Evolutionary conservation across 2,329 filamentous ascomycete genomes (phyloP).

Genomic region (Ophiostoma quercus): DNA sequence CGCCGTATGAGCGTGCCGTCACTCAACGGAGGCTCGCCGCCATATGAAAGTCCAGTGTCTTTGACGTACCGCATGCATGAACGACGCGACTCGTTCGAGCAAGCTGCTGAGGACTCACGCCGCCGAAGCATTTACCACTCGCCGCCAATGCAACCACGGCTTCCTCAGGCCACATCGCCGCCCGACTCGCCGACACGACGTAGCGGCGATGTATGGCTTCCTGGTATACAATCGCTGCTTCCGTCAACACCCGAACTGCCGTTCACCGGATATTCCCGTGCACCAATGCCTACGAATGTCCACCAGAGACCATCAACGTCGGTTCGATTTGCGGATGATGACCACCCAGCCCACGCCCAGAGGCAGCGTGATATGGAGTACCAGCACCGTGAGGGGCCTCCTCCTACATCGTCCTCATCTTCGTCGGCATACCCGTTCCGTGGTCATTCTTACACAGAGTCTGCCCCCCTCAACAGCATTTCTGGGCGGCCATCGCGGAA

Average conservation of each 20-base stretch:
- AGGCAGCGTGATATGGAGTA: constrained; percentile 7
- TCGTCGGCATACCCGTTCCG: neutral
- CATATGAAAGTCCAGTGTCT: neutral
- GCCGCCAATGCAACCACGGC: neutral
- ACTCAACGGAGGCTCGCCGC: neutral
- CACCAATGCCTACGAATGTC: constrained; percentile 1
- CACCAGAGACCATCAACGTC: neutral
- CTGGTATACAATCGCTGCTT: neutral
- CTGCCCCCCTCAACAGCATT: constrained; percentile 7
- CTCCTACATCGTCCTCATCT: neutral
- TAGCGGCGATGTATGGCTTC: neutral
- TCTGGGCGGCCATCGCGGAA: constrained; percentile 1
- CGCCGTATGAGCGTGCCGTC: constrained; percentile 12
- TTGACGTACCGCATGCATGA: constrained; percentile 1
- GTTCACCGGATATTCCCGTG: neutral
- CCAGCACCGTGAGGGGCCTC: neutral
- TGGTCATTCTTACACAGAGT: neutral
- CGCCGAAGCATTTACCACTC: neutral
- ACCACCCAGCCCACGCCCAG: neutral
- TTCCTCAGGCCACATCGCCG: neutral
- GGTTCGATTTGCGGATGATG: constrained; percentile 5
- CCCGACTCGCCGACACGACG: constrained; percentile 10
- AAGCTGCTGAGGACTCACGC: constrained; percentile 1
- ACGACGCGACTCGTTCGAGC: constrained; percentile 6
- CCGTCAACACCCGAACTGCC: neutral